Conservation (phyloP, 1,284 basidiomycete genomes). For the Cutaneotrichosporon cutaneum region DNA sequence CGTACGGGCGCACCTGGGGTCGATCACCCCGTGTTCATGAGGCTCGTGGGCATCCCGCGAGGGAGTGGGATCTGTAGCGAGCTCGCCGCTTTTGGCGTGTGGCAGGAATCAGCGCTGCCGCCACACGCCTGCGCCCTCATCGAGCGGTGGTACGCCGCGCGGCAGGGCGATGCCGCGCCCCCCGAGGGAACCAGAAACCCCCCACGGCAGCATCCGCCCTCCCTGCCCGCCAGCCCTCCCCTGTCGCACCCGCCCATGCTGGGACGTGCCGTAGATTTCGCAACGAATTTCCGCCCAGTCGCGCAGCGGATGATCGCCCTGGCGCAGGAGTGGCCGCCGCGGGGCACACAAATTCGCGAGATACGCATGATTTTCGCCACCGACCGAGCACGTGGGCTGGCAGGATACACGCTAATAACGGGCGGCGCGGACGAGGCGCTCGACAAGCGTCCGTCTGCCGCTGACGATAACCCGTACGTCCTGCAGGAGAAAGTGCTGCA, state of each 20-base stretch:
- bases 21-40: not conserved
- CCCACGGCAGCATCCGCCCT: not conserved
- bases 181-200: not conserved
- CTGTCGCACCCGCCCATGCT: no score
- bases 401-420: not conserved
- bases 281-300: not conserved
- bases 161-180: not conserved
- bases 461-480: not conserved
- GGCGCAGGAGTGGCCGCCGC: not conserved
- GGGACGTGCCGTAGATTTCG: not conserved
- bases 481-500: not conserved
- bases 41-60: not conserved
- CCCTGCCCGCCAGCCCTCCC: not conserved
- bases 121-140: not conserved
- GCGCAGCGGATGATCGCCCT: not conserved
- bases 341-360: not conserved
- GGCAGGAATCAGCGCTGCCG: not conserved
- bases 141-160: not conserved
- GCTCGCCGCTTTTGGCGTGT: not conserved
- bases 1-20: not conserved
- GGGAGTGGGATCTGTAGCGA: not conserved
- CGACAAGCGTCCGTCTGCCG: not conserved
- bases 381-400: not conserved
- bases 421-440: not conserved
- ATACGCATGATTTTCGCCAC: not conserved